Conservation (phyloP, 2,329 filamentous ascomycete species). For the Phialophora tarda region DNA sequence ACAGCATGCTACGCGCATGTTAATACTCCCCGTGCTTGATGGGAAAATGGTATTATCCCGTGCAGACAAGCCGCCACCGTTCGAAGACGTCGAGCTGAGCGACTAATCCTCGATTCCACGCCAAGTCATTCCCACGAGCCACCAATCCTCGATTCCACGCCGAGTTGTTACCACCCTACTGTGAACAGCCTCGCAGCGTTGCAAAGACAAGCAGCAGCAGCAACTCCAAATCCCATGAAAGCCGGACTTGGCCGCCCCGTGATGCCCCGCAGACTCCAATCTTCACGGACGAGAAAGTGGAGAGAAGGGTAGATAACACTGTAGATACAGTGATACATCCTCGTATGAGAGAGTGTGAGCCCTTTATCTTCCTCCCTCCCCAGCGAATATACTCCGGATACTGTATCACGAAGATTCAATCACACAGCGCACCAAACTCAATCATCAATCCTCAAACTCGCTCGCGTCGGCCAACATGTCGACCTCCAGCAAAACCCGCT, state of each 20-base stretch:
- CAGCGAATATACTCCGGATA: too few species aligned
- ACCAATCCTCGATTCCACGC: too few species aligned
- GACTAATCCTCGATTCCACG: too few species aligned
- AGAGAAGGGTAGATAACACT: background rate
- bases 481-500: slow-evolving; percentile 8
- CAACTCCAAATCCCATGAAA: background rate
- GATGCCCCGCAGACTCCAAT: background rate
- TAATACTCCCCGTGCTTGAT: background rate
- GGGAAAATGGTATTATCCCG: background rate
- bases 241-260: background rate
- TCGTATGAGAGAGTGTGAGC: background rate
- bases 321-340: background rate
- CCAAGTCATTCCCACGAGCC: too few species aligned
- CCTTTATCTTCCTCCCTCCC: background rate
- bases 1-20: background rate
- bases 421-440: background rate
- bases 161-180: too few species aligned
- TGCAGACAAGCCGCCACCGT: background rate
- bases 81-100: background rate
- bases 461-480: background rate
- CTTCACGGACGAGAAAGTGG: background rate
- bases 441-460: background rate
- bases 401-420: background rate
- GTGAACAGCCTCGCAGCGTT: background rate
- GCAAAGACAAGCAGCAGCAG: background rate